These are phyloP conservation scores for Paraphaeosphaeria sporulosa DNA, from an alignment of 2,329 filamentous ascomycete species.

Conservation along the genomic window DNA sequence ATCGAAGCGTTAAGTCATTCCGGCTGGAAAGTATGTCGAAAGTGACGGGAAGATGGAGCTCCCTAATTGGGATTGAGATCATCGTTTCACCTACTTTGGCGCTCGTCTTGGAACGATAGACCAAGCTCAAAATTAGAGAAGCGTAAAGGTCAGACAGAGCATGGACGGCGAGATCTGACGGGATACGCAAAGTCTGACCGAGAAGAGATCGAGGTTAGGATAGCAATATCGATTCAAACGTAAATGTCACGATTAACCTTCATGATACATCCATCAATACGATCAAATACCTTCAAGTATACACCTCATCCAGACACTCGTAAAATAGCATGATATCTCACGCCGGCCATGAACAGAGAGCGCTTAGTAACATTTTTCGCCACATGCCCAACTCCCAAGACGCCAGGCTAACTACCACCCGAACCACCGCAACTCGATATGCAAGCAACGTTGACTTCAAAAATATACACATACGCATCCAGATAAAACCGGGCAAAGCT, in stretches of 20 bases:
- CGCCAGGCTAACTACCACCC: neutral
- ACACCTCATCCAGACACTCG: neutral
- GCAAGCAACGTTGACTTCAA: slow-evolving; percentile 3
- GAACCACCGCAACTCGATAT: neutral
- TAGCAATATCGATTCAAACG: no score
- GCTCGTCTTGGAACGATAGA: no score
- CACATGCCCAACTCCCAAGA: neutral
- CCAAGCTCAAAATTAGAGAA: no score
- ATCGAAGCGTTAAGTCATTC: no score
- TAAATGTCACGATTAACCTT: no score
- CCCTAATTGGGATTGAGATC: no score
- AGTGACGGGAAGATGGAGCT: no score
- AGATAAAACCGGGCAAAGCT: neutral
- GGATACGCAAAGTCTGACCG: no score
- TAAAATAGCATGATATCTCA: slow-evolving; percentile 6
- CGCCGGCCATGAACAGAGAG: neutral
- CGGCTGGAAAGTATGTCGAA: no score
- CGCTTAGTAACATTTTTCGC: neutral
- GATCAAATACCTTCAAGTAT: neutral
- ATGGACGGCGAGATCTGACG: no score
- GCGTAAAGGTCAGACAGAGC: no score
- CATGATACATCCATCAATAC: neutral
- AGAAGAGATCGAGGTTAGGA: neutral
- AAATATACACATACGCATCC: neutral
- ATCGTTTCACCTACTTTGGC: no score